Percentiles rank a stretch among this genome's conserved stretches.
These are phyloP conservation scores for Vinca minor DNA, from an alignment of 257 asterid species.

Conservation along the genomic window DNA sequence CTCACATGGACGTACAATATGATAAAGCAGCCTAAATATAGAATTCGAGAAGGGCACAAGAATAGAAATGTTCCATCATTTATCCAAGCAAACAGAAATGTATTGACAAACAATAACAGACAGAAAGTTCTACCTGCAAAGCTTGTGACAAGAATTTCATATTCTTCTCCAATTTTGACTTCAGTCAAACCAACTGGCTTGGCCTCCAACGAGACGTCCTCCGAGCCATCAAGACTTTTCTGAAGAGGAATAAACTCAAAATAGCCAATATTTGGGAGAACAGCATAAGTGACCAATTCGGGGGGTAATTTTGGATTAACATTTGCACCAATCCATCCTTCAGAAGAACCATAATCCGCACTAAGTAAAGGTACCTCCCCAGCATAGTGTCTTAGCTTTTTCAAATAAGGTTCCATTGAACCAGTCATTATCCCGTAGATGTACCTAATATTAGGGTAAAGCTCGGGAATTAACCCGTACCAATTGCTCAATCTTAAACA, in stretches of 20 bases:
- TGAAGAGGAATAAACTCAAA: constrained; percentile 75
- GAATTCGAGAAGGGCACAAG: no score
- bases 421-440: constrained; percentile 93
- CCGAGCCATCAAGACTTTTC: constrained; percentile 21
- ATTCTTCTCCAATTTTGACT: constrained; percentile 65
- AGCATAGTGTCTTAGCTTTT: constrained; percentile 76
- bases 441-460: constrained; percentile 68
- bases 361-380: constrained; percentile 67
- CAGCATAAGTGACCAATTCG: constrained; percentile 56
- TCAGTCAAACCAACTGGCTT: constrained; percentile 60
- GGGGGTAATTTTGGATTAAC: constrained; percentile 69
- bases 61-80: no score
- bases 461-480: constrained; percentile 62
- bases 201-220: constrained; percentile 17
- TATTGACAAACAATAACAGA: not conserved
- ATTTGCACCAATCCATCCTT: constrained; percentile 91
- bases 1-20: not conserved
- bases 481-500: constrained; percentile 54
- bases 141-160: constrained; percentile 69
- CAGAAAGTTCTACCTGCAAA: constrained; percentile 50
- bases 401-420: constrained; percentile 87
- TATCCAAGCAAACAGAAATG: not conserved
- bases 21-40: no score
- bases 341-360: constrained; percentile 91
- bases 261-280: constrained; percentile 77